Base-by-base conservation (phyloP, 1,284 basidiomycete genomes). In the Sanghuangporus weigelae region DNA sequence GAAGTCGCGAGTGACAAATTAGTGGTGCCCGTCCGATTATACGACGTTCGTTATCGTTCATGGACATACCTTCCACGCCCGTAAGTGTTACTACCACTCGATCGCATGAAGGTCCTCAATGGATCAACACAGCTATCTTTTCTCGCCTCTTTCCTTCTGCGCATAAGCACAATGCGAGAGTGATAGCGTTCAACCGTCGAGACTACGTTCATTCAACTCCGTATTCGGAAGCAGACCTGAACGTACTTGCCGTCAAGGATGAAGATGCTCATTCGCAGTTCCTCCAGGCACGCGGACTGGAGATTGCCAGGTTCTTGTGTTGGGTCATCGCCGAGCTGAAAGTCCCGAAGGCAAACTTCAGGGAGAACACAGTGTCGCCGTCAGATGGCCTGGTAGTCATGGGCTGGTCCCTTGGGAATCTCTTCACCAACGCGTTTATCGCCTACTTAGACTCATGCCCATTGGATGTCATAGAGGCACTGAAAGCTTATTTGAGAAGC, bases 121-220 rank as follows among this genome's bases (percentile, higher is more conserved):
- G 5, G n/a, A 31, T 23, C 26, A 26, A 14, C 21, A 6, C 44
- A 64, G 63, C 44, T 26, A 63, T 50, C n/a, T 65, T 59, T 38
- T 67, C 64, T 48, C 12, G 62, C 66, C 56, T 71, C 63, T 44
- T 59, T 54, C 21, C 64, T 16, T 6, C 59, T 66, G 63, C 59
- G 63, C 31, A 66, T 56, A 16, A 67, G 57, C 42, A 68, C 55
- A 66, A 69, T 31, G 42, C 69, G 19, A 68, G 70, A 16, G 55
- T 71, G 8, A 66, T 71, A 1, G 57, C 66, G 1, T 36, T 71
- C n/a, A 71, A 70, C 44, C 59, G 60, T n/a, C 67, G 71, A n/a
- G 71, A 71, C 58, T 70, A 70, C 49, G 59, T 55, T 16, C 66
- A 66, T 16, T 71, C 71, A 3, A 67, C 70, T 3, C 65, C 50